phyloP scores from a whole-genome alignment of 352 stramenopile genomes.

The Globisporangium orthogonon region DNA sequence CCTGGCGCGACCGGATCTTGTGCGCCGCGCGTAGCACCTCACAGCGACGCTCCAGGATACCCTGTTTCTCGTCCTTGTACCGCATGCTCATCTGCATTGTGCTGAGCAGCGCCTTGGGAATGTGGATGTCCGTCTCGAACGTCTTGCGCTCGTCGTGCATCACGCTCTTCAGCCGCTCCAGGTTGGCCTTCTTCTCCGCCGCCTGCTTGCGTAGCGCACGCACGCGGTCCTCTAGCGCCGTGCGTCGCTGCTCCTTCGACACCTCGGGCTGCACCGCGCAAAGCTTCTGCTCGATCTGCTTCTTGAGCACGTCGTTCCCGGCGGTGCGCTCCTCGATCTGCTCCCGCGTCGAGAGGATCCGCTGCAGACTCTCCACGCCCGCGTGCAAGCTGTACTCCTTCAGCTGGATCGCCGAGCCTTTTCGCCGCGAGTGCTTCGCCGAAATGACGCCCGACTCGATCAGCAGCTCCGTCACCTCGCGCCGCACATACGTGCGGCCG shows the following conservation, averaged over 20 bases:
- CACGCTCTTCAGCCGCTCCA: constrained; percentile 47
- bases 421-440: constrained; percentile 57
- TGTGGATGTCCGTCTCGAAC: constrained; percentile 77
- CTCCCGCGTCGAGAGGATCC: constrained; percentile 36
- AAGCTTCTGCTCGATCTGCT: constrained; percentile 46
- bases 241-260: constrained; percentile 38
- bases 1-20: constrained; percentile 78
- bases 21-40: constrained; percentile 73
- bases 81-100: constrained; percentile 79
- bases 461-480: constrained; percentile 61
- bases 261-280: constrained; percentile 31
- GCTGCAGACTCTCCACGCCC: constrained; percentile 64
- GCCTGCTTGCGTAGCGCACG: constrained; percentile 38
- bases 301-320: constrained; percentile 37
- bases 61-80: constrained; percentile 80
- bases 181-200: constrained; percentile 42
- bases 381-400: constrained; percentile 76
- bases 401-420: constrained; percentile 67
- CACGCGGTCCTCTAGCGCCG: constrained; percentile 44
- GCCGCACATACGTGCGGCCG: constrained; percentile 56
- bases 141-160: constrained; percentile 73
- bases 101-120: constrained; percentile 64
- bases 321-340: constrained; percentile 40
- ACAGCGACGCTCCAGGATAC: constrained; percentile 65
- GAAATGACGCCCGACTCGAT: constrained; percentile 61